These are phyloP conservation scores for Phytopythium delawarense DNA, from an alignment of 352 stramenopile species.

Conservation along the genomic window DNA sequence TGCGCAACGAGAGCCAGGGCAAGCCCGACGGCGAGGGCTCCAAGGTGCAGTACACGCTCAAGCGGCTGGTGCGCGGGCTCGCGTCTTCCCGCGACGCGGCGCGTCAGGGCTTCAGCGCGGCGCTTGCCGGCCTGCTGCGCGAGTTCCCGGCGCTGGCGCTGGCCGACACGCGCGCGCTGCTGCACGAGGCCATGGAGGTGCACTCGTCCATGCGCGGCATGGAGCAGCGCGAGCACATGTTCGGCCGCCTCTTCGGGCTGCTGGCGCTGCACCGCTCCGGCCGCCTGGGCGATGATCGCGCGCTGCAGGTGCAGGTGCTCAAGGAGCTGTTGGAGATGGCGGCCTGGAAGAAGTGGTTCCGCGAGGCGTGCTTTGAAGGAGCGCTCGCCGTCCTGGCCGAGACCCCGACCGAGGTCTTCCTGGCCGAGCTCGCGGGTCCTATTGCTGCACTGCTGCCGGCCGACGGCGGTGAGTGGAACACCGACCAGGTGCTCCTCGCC, in stretches of 20 bases:
- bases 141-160: constrained; percentile 44
- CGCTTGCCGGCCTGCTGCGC: constrained; percentile 63
- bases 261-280: constrained; percentile 78
- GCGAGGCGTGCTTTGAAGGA: constrained; percentile 72
- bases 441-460: constrained; percentile 22
- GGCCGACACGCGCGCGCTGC: constrained; percentile 46
- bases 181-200: constrained; percentile 77
- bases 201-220: constrained; percentile 86
- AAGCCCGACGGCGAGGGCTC: constrained; percentile 17
- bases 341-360: constrained; percentile 86
- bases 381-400: constrained; percentile 54
- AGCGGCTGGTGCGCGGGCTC: constrained; percentile 87
- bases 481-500: constrained; percentile 77
- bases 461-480: constrained; percentile 44
- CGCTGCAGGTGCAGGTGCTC: constrained; percentile 40
- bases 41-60: constrained; percentile 87
- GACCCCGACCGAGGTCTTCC: constrained; percentile 44
- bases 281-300: constrained; percentile 40
- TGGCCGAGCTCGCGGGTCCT: constrained; percentile 20
- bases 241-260: constrained; percentile 87
- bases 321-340: constrained; percentile 80
- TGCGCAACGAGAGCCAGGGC: constrained; percentile 27
- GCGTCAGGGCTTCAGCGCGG: constrained; percentile 87
- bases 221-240: constrained; percentile 91
- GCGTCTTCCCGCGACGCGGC: constrained; percentile 86